Evolutionary conservation across 805 yeast genomes (phyloP), one percentile per base, ranked within the genome.

Genomic region (Ogataea nakhonphanomensis): DNA sequence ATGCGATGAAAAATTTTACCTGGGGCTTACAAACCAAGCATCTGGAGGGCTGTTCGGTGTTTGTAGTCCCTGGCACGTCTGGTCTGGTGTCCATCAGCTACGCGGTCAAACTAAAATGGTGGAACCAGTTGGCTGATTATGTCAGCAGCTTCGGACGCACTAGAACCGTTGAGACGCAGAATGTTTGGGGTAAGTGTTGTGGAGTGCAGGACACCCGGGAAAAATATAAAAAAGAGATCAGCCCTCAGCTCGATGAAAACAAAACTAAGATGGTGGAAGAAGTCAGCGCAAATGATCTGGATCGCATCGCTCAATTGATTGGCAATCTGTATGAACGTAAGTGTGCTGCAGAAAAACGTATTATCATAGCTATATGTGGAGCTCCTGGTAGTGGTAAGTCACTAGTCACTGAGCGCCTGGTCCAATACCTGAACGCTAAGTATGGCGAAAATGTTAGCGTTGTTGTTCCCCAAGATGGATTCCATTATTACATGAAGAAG

Each of bases 21-120:
- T 84, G 81, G 78, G 93, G 91, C 0, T 38, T 53, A 30, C 74
- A 64, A 51, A 44, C 55, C 30, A n/a, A 8, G n/a, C 20, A 39
- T 49, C 26, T 44, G 64, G 43, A 21, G 48, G 59, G 42, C 9
- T 44, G 54, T n/a, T 42, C 53, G 5, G 56, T 77, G 0, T 79
- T 70, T 57, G 88, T 84, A 5, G 70, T 82, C 21, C 89, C 90
- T 2, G 79, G 79, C 32, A 82, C 90, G 0, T 81, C 88, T 5
- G 91, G 91, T 1, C 59, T 84, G 7, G 90, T 81, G 7, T 71
- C 81, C 8, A 62, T 78, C 53, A 61, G 67, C 22, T 64, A 63
- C 41, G 63, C 59, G 0, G 69, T 66, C 28, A 79, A 79, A 52
- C 52, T 76, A 36, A 50, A 41, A 4, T 47, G 72, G 12, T 82